Base-by-base conservation (phyloP, 352 stramenopile species). In the Aphanomyces cochlioides region DNA sequence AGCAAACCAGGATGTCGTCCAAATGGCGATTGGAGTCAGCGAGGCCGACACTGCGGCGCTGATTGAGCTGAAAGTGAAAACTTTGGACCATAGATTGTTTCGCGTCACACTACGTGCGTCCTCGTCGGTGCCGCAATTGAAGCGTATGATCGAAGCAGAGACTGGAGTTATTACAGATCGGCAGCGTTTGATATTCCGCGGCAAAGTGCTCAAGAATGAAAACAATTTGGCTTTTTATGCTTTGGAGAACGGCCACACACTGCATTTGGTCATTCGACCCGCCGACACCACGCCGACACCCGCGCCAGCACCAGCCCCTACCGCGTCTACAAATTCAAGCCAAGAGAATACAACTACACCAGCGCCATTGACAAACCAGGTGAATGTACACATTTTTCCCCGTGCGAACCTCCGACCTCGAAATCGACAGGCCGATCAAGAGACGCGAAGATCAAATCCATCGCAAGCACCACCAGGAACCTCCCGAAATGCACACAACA, bases 151-250 rank as follows among this genome's bases (percentile, higher is more conserved):
- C 6, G 85, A 79, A 17, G 70, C 70, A 41, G 79, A 90, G 59
- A 95, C 87, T 5, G 87, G 87, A 58, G 77, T 95, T 38, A 84
- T 82, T 34, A 68, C 89, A 45, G 78, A 83, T 37, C 84, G 87
- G 3, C 87, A 95, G 75, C 74, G 87, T 47, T 83, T 95, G 56
- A 95, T 95, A 69, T 95, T 93, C 61, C 83, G 86, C 34, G 87
- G 87, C 37, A 86, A 89, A 69, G 87, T 95, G 63, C 83, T 95
- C 58, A 95, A 95, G 75, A 92, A 95, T 59, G 84, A 93, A 71
- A 80, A 92, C 74, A 74, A 69, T 54, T 79, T 95, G 63, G 73
- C 82, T 21, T 73, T 82, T 6, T 95, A 95, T 64, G 71, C 87
- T 13, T 63, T 95, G 12, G 85, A 95, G 71, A 85, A 95, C 56